Evolutionary conservation across 2,329 filamentous ascomycete species (phyloP), one percentile per base, ranked within the genome.

Genomic region (Fusarium sp.): DNA sequence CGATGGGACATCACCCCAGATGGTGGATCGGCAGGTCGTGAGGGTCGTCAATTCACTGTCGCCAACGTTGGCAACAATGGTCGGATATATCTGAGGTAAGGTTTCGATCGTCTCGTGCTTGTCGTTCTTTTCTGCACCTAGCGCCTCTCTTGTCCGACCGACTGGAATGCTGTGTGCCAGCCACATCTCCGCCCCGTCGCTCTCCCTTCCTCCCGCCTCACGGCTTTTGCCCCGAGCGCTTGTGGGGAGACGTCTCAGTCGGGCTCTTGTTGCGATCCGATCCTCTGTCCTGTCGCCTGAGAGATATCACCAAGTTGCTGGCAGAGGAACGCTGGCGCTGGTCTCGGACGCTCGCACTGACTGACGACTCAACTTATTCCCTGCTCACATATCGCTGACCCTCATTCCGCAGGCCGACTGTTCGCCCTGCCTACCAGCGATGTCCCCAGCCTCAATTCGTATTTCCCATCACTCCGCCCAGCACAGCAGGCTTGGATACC

Each of bases 61-160:
- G 89, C 90, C 55, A 94, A 93, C 78, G 91, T 95, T 64, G 91
- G 91, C 23, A 92, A 93, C 77, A 93, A 93, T 79, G 92, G 92
- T 38, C 89, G 90, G 77, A 92, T 95, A 79, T 95, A 93, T 79
- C 78, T 95, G 71, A 91, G 91, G 91, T 94, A 88, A 58, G 62
- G 62, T 66, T 36, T 55, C 33, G 53, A 40, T 34, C 44, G 57
- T 57, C 51, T 34, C 34, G 33, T 62, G 54, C 33, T 65, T 57
- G 20, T 61, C 27, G n/a, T 42, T 53, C 44, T 49, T 42, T 23
- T 27, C 44, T 36, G 51, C 51, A 44, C 56, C 16, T 60, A 59
- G 55, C 56, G 56, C 66, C 58, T 58, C 49, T 54, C 38, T 42
- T 50, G 40, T 54, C 54, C 62, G 55, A 66, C 57, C 58, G 65